Evolutionary conservation across 495 filamentous ascomycete species (phyloP), one percentile per base, ranked within the genome.

Genomic region (Penicillium parvum): DNA sequence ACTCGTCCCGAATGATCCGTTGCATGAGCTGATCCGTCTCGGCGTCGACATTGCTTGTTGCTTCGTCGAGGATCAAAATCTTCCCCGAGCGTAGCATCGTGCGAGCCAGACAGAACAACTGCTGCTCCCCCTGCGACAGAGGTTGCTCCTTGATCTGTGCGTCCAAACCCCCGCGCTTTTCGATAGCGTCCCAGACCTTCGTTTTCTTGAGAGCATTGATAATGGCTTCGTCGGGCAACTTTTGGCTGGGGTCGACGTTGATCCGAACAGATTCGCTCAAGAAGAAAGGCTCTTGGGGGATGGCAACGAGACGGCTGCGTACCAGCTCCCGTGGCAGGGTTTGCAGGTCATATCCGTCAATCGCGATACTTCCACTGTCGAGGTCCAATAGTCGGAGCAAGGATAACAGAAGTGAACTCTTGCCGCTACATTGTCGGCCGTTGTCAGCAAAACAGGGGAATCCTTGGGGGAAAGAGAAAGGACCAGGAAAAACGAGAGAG

Each of bases 41-140:
- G 18, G 34, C 26, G 27, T 66, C 64, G 1, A 69, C 49, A 28
- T 46, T 62, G 42, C 44, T 52, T 4, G 19, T 35, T 2, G 12
- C 26, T 22, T 40, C 76, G 49, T 78, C 73, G 17, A 51, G 37
- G 5, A 64, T 36, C 10, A 62, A 14, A 22, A 61, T 51, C 15
- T 49, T 26, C 4, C 47, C 37, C 8, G 23, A 10, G 7, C 42
- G 43, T 7, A 68, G 19, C 11, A 66, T 12, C 0, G 60, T 48
- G n/a, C 62, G 45, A 2, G 62, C 62, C 0, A 66, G 40, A 28
- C 38, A 51, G 12, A 66, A 44, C 10, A 64, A 32, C 45, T 78
- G 75, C 19, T 62, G 49, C 45, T 78, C 68, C 4, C 74, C 74
- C 33, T 68, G 61, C 10, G 55, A 63, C 21, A 56, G 51, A 14